A percentile compares a stretch with the other conserved stretches of the same genome.
phyloP scores from a whole-genome alignment of 345 rosid species.

The thale cress (Arabidopsis thaliana) region TAIR10.1 NC_003070.9:18041001-18041500 shows the following conservation, averaged over 20 bases:
- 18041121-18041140: constrained; percentile 13
- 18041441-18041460: background rate
- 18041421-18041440: background rate
- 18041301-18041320: background rate
- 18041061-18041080: constrained; percentile 5
- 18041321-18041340: background rate
- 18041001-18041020: constrained; percentile 12
- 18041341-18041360: constrained; percentile 13
- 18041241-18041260: constrained; percentile 11
- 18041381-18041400: background rate
- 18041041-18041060: background rate
- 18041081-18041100: constrained; percentile 30
- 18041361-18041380: background rate
- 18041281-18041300: background rate
- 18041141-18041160: constrained; percentile 18
- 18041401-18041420: background rate
- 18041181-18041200: background rate
- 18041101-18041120: constrained; percentile 14
- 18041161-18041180: constrained; percentile 15
- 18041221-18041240: constrained; percentile 18
- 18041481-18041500: background rate
- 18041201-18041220: constrained; percentile 13
- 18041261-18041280: background rate
- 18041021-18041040: background rate
- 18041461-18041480: background rate